Evolutionary conservation across 768 basidiomycete species (phyloP), one percentile per base, ranked within the genome.

Genomic region (Gymnopilus dilepis): DNA sequence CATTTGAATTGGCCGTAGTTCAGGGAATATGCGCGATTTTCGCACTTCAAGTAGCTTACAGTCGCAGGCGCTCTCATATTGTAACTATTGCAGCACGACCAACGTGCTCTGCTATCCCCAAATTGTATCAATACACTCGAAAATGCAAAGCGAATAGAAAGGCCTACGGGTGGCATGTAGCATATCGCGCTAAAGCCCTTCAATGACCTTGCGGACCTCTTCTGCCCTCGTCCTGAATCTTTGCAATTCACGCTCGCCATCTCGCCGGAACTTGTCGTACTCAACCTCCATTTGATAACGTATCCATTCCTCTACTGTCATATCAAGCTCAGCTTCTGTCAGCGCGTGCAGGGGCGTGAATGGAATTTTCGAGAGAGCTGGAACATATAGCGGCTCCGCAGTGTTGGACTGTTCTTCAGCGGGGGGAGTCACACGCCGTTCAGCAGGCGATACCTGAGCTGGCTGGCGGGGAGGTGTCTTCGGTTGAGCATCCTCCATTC

Each of bases 231-330:
- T 74, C 68, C 74, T 78, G 59, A 80, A 80, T 66, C 76, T 70
- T 56, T 71, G 72, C 62, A 82, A 59, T 65, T 80, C 79, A 56
- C 79, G 67, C 65, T 80, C 78, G n/a, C 80, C 79, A 58, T 82
- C 80, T 55, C 80, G 68, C 51, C 74, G 74, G 57, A 82, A 78
- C 59, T 80, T 84, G 64, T 88, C 86, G 65, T 84, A 86, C 73
- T 92, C 83, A 47, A 84, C 73, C 64, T 81, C 81, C 72, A 92
- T 90, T 75, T 94, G 92, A 65, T 86, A 84, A 57, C 88, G 80
- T 60, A 94, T 87, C 85, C 91, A 91, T 68, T 95, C 86, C 68
- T 95, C 93, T 50, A 95, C 82, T 0, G 92, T 90, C 90, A 95
- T 89, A 19, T 80, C 75, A 61, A 88, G 78, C 70, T 95, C 90